Base-by-base conservation (phyloP, 2,329 filamentous ascomycete species). In the Trichoderma gracile region DNA sequence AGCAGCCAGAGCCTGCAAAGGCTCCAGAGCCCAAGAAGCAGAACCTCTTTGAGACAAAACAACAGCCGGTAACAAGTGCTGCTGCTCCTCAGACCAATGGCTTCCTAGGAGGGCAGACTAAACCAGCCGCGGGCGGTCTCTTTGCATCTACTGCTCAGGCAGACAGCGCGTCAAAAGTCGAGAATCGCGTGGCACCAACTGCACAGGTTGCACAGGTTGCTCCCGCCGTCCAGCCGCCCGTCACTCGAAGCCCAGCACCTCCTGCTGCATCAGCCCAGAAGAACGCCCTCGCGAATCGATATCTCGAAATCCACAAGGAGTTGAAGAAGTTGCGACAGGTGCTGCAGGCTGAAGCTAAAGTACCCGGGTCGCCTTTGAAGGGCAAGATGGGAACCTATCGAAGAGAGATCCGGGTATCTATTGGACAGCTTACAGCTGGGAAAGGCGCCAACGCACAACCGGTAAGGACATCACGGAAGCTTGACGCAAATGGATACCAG, bases 401-500 rank as follows among this genome's bases (percentile, higher is more conserved):
- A 46, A 82, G 91, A 65, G 84, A 88, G 47, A 87, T 95, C 60
- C 84, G 85, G 45, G 90, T 89, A 70, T 87, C 84, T 19, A 83
- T 94, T 62, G 91, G 92, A 7, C 91, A 95, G 73, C 77, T 93
- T 30, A 89, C 87, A 1, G 83, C 83, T 45, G 88, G 85, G 64
- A 88, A 84, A 69, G 84, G 83, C 12, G 82, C 82, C 23, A 92
- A 92, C 70, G 69, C 70, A 2, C 71, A 73, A 45, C 74, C 76
- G 45, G 78, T 79, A 74, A 72, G 78, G 43, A 40, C 14, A 21
- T 23, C 21, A 19, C 55, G 17, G 21, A 25, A n/a, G 21, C 17
- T 10, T 12, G 6, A 40, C 15, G 8, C 15, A 40, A 17, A 14
- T 21, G 30, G 19, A 3, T 9, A 5, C 14, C 5, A 21, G 42